Evolutionary conservation across 2,329 filamentous ascomycete species (phyloP).

Genomic region (Phialemonium atrogriseum): DNA sequence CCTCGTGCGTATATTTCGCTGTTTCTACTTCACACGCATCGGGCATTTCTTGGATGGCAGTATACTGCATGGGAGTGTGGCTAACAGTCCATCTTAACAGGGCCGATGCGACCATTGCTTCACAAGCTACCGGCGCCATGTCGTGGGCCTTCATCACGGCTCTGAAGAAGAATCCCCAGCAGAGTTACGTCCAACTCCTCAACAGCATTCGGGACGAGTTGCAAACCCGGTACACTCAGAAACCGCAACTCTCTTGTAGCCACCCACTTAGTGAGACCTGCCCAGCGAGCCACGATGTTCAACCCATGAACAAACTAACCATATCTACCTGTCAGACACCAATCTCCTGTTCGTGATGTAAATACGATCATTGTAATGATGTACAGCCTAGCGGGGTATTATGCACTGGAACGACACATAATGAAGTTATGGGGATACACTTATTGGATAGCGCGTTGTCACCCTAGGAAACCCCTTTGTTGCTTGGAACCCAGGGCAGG

Average conservation of each 20-base stretch:
- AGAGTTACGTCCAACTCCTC: constrained; percentile 93
- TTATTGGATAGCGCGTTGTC: no score
- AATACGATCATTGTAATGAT: constrained; percentile 11
- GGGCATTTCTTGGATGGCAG: background rate
- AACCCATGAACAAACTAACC: constrained; percentile 11
- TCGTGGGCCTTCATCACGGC: constrained; percentile 93
- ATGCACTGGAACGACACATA: no score
- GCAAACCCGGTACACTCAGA: constrained; percentile 79
- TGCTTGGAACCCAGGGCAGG: no score
- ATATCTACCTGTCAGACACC: constrained; percentile 37
- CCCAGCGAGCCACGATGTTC: constrained; percentile 11
- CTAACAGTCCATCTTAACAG: constrained; percentile 33
- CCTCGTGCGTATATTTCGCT: constrained; percentile 55
- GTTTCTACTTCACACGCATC: background rate
- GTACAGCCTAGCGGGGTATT: no score
- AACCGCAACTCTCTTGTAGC: constrained; percentile 93
- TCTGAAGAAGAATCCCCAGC: constrained; percentile 92
- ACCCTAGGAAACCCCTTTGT: no score
- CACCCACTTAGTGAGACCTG: constrained; percentile 78
- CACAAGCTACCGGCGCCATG: constrained; percentile 94
- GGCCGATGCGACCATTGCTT: constrained; percentile 83
- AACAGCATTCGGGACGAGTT: constrained; percentile 96
- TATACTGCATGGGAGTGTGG: background rate
- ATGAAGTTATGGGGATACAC: no score
- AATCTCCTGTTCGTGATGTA: constrained; percentile 57